phyloP scores from a whole-genome alignment of 345 rosid species.

The Noccaea bulbosa region DNA sequence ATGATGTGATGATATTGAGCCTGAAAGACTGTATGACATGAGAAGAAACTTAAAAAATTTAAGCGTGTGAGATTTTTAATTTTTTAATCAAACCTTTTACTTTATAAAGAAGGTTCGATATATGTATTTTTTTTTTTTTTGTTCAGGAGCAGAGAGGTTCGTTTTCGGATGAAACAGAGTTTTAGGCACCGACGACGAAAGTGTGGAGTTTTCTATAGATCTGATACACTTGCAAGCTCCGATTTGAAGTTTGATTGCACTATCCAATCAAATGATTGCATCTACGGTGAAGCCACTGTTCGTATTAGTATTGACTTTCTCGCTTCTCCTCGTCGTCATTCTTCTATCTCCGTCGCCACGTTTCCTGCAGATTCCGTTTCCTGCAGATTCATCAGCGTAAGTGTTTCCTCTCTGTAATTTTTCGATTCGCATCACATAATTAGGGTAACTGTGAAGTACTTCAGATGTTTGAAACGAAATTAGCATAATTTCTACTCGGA shows the following conservation, averaged over 20 bases:
- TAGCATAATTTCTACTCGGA: neutral
- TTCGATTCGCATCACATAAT: neutral
- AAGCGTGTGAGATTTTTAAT: neutral
- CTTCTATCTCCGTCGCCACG: conserved; percentile 58
- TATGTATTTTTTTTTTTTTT: neutral
- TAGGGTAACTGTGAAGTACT: neutral
- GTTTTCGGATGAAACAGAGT: conserved; percentile 23
- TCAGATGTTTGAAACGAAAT: neutral
- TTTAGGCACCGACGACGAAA: conserved; percentile 33
- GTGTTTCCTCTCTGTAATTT: neutral
- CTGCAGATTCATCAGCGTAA: conserved; percentile 45
- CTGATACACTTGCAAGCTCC: conserved; percentile 10
- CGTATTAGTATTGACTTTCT: conserved; percentile 54
- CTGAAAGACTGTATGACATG: too few relatives aligned
- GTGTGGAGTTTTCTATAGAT: conserved; percentile 30
- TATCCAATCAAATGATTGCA: conserved; percentile 49
- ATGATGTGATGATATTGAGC: too few relatives aligned
- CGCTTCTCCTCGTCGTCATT: conserved; percentile 61
- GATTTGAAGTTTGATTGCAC: conserved; percentile 23
- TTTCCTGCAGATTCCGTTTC: conserved; percentile 32
- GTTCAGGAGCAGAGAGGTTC: conserved; percentile 6
- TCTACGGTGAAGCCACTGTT: conserved; percentile 69
- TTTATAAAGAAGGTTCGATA: neutral
- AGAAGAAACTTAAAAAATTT: too few relatives aligned
- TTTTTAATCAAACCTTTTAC: neutral